Evolutionary conservation across 2,329 filamentous ascomycete genomes (phyloP), one percentile per base, ranked within the genome.

Genomic region (Aspergillus jensenii): DNA sequence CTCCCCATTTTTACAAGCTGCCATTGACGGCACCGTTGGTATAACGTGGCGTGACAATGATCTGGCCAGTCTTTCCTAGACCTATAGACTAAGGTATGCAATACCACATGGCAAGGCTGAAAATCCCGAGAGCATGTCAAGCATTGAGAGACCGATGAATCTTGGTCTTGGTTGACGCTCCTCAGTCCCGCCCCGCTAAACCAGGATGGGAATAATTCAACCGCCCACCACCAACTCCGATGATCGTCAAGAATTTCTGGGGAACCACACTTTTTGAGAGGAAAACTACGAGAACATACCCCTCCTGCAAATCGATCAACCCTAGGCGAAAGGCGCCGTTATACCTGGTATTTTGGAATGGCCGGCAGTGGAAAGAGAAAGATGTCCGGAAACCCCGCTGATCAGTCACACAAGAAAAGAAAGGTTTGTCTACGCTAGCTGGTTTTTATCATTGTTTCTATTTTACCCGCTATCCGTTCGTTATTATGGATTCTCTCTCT

Each of bases 361-460:
- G 62, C 68, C 43, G 65, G 62, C 58, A 44, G 59, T 31, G 69
- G 58, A 27, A 75, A 74, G 60, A 64, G 72, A 67, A 61, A 61
- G 44, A 73, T 74, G 69, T 59, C 71, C 17, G 65, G 60, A 44
- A 60, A 58, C 49, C 56, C 59, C 35, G 61, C 65, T 35, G 60
- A 59, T 49, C 64, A 64, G 45, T 65, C 67, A 37, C 62, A 66
- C 40, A 74, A 74, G 64, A 71, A 65, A 56, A 67, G 67, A 64
- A 75, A 74, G 69, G 73, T 74, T 43, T 41, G 67, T 35, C 47
- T 56, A 27, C 31, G 40, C 31, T 44, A 39, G 5, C 47, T 33
- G 31, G 9, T 37, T 46, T 19, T 25, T 47, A 21, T 47, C 12
- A 14, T 23, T 12, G 27, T 54, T 47, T 43, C 14, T 19, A 17